Conservation (phyloP, 352 stramenopile genomes). For the Thalassiosira hispida region DNA sequence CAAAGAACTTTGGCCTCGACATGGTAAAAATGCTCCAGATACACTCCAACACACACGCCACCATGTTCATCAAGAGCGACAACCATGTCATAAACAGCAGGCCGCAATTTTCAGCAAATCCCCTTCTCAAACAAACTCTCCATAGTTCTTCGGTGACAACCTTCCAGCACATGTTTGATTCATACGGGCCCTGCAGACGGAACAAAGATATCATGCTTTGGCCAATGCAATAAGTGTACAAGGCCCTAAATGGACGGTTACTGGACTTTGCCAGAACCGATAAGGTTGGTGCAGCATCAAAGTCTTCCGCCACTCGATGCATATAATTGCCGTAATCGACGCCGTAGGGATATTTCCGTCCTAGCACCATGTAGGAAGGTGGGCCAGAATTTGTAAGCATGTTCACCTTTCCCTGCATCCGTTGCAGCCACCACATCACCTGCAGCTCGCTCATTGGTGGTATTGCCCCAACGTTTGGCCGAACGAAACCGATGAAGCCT, state of each 20-base stretch:
- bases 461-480: background rate
- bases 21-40: background rate
- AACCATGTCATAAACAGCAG: background rate
- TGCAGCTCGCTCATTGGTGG: constrained; percentile 5
- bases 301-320: constrained; percentile 14
- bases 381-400: constrained; percentile 15
- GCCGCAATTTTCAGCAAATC: constrained; percentile 1
- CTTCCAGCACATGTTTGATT: background rate
- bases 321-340: constrained; percentile 24
- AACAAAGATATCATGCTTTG: constrained; percentile 17
- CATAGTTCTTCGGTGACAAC: background rate
- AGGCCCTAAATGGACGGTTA: background rate
- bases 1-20: background rate
- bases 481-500: background rate
- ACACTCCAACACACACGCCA: background rate
- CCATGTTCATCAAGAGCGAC: background rate
- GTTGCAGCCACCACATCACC: constrained; percentile 20
- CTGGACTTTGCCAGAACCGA: constrained; percentile 1
- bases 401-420: constrained; percentile 12
- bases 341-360: constrained; percentile 16
- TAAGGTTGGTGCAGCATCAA: constrained; percentile 10
- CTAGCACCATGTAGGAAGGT: constrained; percentile 21
- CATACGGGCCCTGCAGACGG: constrained; percentile 1
- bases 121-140: background rate
- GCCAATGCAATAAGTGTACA: constrained; percentile 24